These are phyloP conservation scores for Sphagnum tenellum DNA, from an alignment of 225 moss, liverwort and hornwort species.

Conservation along the genomic window DNA sequence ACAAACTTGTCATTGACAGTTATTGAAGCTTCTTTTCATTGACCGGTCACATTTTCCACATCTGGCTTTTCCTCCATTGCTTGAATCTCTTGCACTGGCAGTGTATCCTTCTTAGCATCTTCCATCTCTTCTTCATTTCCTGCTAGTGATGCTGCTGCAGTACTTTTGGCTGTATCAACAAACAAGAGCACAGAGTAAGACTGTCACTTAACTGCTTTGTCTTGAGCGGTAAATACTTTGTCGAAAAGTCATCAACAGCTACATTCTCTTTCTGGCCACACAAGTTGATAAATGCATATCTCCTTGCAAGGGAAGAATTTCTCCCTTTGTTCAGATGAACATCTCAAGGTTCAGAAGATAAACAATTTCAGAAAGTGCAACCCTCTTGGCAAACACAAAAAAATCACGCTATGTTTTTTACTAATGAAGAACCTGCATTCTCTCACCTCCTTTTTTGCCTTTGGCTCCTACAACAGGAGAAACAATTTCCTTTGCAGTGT, in stretches of 20 bases:
- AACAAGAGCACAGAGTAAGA: constrained; percentile 4
- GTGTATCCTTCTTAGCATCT: constrained; percentile 4
- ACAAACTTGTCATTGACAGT: no score
- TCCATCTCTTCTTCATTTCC: constrained; percentile 18
- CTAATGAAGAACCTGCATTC: neutral
- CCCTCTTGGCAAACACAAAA: no score
- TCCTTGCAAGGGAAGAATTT: neutral
- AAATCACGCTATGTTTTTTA: no score
- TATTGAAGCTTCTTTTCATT: no score
- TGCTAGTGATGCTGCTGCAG: neutral
- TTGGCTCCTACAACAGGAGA: constrained; percentile 10
- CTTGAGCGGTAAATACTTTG: no score
- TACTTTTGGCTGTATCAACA: no score
- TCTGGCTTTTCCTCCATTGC: neutral
- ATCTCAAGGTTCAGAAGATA: no score
- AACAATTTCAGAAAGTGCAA: no score
- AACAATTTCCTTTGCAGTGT: constrained; percentile 22
- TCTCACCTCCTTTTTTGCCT: constrained; percentile 26
- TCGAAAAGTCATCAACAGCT: no score
- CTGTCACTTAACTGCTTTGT: constrained; percentile 8
- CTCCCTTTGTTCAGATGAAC: no score
- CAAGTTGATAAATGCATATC: neutral
- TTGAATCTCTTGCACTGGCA: neutral
- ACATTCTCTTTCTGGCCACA: no score
- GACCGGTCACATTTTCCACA: neutral